Evolutionary conservation across 306 rosid genomes (phyloP), one percentile per base, ranked within the genome.

Genomic region (Glycyrrhiza uralensis): DNA sequence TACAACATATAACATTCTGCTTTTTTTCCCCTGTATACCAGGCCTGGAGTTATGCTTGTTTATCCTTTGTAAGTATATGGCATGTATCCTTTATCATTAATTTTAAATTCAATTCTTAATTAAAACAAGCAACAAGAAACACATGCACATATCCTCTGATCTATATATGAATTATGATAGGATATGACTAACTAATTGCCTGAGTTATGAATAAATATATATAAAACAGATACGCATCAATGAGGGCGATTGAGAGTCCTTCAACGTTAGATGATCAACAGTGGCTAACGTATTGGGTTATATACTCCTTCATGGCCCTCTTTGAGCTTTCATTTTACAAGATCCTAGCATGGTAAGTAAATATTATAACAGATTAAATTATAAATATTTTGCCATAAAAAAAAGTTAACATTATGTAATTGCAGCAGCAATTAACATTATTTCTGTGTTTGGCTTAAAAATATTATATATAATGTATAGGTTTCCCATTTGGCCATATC

Each of bases 241-340:
- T 89, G 79, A 77, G 95, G 68, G 99, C 99, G 7, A 94, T 94
- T 23, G 97, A 94, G 76, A 94, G 90, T 68, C 92, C 99, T 79
- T 80, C 97, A 60, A 79, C 93, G 3, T 81, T 91, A 26, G 97
- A 94, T 61, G 97, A 91, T 69, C 98, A 89, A 46, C 98, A 94
- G 44, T 91, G 96, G 99, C 90, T 94, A 54, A 91, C 97, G 1
- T 91, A 91, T 71, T 94, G 99, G 99, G 81, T 94, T 66, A 49
- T 91, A 3, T 91, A 91, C 78, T 94, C 99, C 45, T 79, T 91
- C 73, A 56, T 86, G 9, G 81, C 96, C 70, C 89, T 89, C 49
- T 91, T 91, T 46, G 96, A 94, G 73, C 93, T 91, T 49, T 91
- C 92, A 7, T 80, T 70, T 65, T 72, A 87, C 82, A 89, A 74